Evolutionary conservation across 164 flowering plant species (phyloP), one percentile per base, ranked within the genome.

Genomic region (Nymphaea thermarum): DNA sequence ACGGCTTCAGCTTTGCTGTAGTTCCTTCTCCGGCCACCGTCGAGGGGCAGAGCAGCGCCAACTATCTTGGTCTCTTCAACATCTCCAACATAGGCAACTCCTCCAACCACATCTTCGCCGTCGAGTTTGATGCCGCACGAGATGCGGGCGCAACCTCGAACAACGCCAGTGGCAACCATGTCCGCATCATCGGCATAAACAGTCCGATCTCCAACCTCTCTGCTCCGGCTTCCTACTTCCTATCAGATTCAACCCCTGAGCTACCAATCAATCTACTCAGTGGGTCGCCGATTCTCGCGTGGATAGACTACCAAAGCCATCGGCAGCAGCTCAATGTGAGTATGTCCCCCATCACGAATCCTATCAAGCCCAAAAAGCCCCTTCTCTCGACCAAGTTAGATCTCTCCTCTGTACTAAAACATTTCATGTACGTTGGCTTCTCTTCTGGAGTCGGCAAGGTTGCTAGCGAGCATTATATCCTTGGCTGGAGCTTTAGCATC

Each of bases 261-360:
- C 71, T 0, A 45, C 73, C 60, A 16, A 59, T 62, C 18, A 57
- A 82, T 3, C 81, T 86, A 64, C 73, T 77, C 67, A 65, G 84
- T 66, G 86, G 88, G 43, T 76, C 59, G 8, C 43, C 72, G 2
- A 79, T 85, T 66, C 76, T 71, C 42, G 83, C 79, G 1, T 87
- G 89, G 89, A 64, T 87, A 43, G 89, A 87, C 60, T 87, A 85
- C 72, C 88, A 87, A 68, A 76, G 86, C 0, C 71, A 16, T 7
- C 6, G 2, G 18, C 72, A 77, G 60, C 5, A 73, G 4, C 14
- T 87, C 65, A 77, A 78, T 44, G 90, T 85, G 0, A 80, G 82
- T 2, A 44, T 87, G 43, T 76, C 92, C 3, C 77, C 78, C 3
- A 66, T 36, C 65, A 75, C 85, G 1, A 10, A 64, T 7, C 53